Conservation (phyloP, 805 yeast genomes). For the Teunomyces lycoperdinae region DNA sequence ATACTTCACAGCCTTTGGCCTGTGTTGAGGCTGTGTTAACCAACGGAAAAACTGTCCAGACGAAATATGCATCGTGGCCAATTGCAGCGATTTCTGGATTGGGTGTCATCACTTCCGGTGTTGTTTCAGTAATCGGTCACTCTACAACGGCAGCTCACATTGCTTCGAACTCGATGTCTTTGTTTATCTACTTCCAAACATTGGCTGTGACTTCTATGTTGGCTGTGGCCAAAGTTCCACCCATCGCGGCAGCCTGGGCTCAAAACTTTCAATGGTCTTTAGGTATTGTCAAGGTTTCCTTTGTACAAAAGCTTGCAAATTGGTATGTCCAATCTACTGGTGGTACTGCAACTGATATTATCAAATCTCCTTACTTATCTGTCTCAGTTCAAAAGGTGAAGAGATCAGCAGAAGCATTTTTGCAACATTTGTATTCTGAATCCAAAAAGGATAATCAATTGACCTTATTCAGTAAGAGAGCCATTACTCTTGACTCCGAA, state of each 20-base stretch:
- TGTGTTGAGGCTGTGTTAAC: slow-evolving; percentile 86
- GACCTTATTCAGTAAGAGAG: slow-evolving; percentile 22
- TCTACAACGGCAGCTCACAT: slow-evolving; percentile 93
- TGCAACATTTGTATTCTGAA: slow-evolving; percentile 7
- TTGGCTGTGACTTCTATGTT: slow-evolving; percentile 91
- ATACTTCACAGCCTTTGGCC: slow-evolving; percentile 57
- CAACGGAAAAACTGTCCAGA: slow-evolving; percentile 92
- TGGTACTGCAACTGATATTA: slow-evolving; percentile 76
- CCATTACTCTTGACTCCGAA: slow-evolving; percentile 40
- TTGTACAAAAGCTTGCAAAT: slow-evolving; percentile 79
- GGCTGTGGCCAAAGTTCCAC: slow-evolving; percentile 91
- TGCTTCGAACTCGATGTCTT: slow-evolving; percentile 91
- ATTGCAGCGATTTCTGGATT: slow-evolving; percentile 88
- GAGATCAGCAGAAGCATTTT: slow-evolving; percentile 21
- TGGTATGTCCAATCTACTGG: slow-evolving; percentile 98
- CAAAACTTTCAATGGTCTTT: slow-evolving; percentile 96
- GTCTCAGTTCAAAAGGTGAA: slow-evolving; percentile 75
- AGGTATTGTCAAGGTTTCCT: slow-evolving; percentile 75
- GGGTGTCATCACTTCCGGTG: slow-evolving; percentile 84
- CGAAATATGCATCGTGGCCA: slow-evolving; percentile 71
- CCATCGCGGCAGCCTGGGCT: slow-evolving; percentile 97
- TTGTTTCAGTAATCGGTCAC: slow-evolving; percentile 83
- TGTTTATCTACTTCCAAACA: slow-evolving; percentile 91
- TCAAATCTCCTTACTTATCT: slow-evolving; percentile 65
- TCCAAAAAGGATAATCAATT: slow-evolving; percentile 9